These are phyloP conservation scores for Phylloporus sp. DNA, from an alignment of 768 basidiomycete species.

Conservation along the genomic window DNA sequence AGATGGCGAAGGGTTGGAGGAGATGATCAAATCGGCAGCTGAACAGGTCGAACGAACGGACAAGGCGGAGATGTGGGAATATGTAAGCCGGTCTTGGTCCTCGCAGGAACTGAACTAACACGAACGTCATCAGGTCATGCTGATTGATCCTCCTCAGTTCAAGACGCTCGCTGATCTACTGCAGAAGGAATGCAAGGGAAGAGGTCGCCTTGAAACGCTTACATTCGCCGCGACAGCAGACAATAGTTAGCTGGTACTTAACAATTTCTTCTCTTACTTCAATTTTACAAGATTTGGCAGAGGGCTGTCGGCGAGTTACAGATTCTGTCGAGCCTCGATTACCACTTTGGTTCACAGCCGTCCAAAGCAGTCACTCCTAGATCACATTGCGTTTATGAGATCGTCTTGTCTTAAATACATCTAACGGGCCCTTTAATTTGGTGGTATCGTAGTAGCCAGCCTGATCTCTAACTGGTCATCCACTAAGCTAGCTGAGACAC, in stretches of 20 bases:
- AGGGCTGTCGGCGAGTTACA: not conserved
- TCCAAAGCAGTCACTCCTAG: not conserved
- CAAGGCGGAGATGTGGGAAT: conserved; percentile 78
- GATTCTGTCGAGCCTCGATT: not conserved
- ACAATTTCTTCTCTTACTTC: too few species aligned
- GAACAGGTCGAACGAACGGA: conserved; percentile 86
- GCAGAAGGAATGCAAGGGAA: conserved; percentile 88
- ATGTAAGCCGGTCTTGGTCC: conserved; percentile 49
- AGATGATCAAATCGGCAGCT: conserved; percentile 66
- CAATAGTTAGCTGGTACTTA: conserved; percentile 9
- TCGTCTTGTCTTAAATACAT: not conserved
- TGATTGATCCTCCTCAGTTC: conserved; percentile 93
- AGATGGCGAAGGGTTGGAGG: conserved; percentile 66
- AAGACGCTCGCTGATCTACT: conserved; percentile 84
- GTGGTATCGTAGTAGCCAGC: conserved; percentile 3
- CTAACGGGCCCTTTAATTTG: conserved; percentile 9
- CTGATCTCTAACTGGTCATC: conserved; percentile 22
- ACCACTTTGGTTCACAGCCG: not conserved
- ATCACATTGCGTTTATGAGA: not conserved
- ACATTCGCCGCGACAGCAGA: conserved; percentile 62
- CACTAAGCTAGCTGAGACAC: conserved; percentile 18
- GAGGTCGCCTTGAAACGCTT: conserved; percentile 81
- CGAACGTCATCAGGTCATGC: conserved; percentile 57
- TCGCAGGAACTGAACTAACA: conserved; percentile 8
- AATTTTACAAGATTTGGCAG: not conserved